Base-by-base conservation (phyloP, 1,139 yeast species). In the Diutina rugosa region DNA sequence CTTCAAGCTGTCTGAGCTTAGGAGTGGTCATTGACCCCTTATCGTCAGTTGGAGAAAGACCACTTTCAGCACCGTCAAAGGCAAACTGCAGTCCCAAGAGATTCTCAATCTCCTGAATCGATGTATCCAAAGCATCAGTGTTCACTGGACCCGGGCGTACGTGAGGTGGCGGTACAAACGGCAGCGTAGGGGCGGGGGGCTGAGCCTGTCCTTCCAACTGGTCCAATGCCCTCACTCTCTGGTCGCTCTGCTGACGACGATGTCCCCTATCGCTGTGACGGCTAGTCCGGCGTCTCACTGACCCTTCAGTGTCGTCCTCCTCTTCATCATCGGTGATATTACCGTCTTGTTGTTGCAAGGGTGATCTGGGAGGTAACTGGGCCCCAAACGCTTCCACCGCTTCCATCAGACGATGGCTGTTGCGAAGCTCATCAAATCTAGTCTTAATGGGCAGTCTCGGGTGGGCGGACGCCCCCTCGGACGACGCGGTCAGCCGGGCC, bases 101-200 rank as follows among this genome's bases (percentile, higher is more conserved):
- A 29, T 32, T 30, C 14, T 49, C 53, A 54, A 76, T 71, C 53
- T 76, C 80, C 61, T 73, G 76, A 55, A 76, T 74, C 1, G 78
- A 74, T 4, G 71, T 62, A 55, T 73, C 66, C 30, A 68, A 63
- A 7, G 62, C 64, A 32, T 49, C 53, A 28, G 53, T 49, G 16
- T 49, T 49, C n/a, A 49, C 32, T 8, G 44, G 53, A 6, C 53
- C 53, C 5, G 53, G 53, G 7, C 29, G 51, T 6, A 35, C n/a
- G 10, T 30, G 35, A 9, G 51, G 51, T 14, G 51, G 51, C 32
- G 53, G 44, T 2, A 49, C 16, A 21, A 32, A 49, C 46, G 46
- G 46, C 18, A 18, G 26, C 41, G 28, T 4, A 4, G 53, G 53
- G 2, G 53, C 32, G 3, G 53, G 41, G 12, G 52, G 53, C 8